Conservation (phyloP, 495 filamentous ascomycete genomes). For the Baudoinia panamericana region DNA sequence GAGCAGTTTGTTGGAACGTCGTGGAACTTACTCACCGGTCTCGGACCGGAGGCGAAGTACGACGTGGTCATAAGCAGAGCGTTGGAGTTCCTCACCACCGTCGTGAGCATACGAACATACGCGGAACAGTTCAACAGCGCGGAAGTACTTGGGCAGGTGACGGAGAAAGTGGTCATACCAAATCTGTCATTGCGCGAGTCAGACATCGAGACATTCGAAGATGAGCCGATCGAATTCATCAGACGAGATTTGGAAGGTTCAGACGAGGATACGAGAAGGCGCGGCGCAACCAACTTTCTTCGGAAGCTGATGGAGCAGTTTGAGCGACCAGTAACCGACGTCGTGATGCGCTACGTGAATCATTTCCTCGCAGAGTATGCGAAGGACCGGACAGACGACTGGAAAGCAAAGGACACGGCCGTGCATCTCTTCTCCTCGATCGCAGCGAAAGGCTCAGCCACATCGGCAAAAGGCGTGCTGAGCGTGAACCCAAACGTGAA, state of each 20-base stretch:
- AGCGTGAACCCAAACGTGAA: constrained; percentile 68
- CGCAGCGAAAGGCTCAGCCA: constrained; percentile 77
- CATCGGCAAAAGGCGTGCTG: constrained; percentile 72
- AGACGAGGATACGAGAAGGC: constrained; percentile 80
- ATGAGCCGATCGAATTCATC: constrained; percentile 98
- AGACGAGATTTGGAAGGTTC: constrained; percentile 90
- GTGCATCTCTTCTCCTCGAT: constrained; percentile 90
- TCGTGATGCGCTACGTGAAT: constrained; percentile 69
- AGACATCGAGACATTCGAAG: constrained; percentile 91
- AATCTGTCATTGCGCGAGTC: constrained; percentile 82
- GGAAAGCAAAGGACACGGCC: constrained; percentile 95
- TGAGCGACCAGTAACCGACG: constrained; percentile 64
- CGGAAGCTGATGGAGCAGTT: constrained; percentile 77
- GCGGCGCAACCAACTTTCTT: constrained; percentile 89
- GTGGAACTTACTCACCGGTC: constrained; percentile 77
- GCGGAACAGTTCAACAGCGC: constrained; percentile 75
- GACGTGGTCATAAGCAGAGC: constrained; percentile 93
- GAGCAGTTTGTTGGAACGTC: constrained; percentile 72
- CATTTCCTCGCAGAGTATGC: constrained; percentile 60
- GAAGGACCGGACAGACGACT: constrained; percentile 56
- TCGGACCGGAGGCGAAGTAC: constrained; percentile 79
- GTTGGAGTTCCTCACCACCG: constrained; percentile 82
- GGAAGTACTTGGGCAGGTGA: constrained; percentile 60
- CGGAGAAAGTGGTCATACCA: constrained; percentile 88
- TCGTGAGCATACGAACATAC: constrained; percentile 61